phyloP scores from a whole-genome alignment of 2,329 filamentous ascomycete genomes.

The Diaporthe australafricana region DNA sequence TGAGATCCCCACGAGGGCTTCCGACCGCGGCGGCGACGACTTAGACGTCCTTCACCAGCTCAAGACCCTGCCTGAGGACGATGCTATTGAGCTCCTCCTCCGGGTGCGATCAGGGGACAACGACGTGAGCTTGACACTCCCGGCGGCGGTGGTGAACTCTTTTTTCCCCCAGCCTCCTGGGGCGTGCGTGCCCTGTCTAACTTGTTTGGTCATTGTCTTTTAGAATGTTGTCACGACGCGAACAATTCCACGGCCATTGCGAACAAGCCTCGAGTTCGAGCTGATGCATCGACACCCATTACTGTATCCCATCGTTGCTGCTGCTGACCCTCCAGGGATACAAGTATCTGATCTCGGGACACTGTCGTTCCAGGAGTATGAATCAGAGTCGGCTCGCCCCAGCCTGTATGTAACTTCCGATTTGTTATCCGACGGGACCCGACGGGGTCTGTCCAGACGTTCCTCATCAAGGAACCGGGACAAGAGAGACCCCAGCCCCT shows the following conservation, averaged over 20 bases:
- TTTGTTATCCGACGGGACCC: neutral
- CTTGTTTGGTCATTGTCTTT: neutral
- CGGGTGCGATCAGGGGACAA: neutral
- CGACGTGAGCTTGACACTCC: neutral
- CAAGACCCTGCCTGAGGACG: slow-evolving; percentile 11
- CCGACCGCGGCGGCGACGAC: neutral
- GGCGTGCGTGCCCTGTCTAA: too few species aligned
- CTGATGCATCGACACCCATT: slow-evolving; percentile 35
- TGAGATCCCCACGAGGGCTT: neutral
- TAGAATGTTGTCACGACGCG: slow-evolving; percentile 1
- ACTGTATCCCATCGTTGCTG: slow-evolving; percentile 20
- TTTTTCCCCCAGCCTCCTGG: too few species aligned
- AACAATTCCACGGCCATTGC: slow-evolving; percentile 18
- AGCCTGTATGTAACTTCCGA: neutral
- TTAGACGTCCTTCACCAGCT: neutral
- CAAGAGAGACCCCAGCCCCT: neutral
- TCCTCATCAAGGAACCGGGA: neutral
- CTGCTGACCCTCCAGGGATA: neutral
- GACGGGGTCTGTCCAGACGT: slow-evolving; percentile 3
- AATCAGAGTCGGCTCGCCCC: neutral
- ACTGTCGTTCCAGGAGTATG: neutral
- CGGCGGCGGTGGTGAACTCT: too few species aligned
- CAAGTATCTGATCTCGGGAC: neutral
- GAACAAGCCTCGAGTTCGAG: slow-evolving; percentile 36
- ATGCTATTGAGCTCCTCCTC: slow-evolving; percentile 23